Evolutionary conservation across 805 yeast species (phyloP).

Genomic region (Cyberlindnera bimundalis): DNA sequence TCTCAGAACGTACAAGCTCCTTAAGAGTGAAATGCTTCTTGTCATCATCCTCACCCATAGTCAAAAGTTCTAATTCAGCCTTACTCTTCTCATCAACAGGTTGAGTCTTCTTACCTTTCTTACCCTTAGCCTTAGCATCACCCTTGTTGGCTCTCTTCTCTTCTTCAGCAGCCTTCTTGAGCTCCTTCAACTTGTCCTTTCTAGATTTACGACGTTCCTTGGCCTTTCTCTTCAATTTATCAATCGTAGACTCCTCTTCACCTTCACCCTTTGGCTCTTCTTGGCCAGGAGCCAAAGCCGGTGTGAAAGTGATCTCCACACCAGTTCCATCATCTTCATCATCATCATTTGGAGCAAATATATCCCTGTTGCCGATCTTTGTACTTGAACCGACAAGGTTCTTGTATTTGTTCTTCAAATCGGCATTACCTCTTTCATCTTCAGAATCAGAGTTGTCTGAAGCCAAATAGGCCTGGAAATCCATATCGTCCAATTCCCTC

Average conservation of each 20-base stretch:
- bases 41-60: slow-evolving; percentile 43
- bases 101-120: slow-evolving; percentile 25
- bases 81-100: slow-evolving; percentile 39
- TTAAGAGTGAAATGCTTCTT: slow-evolving; percentile 71
- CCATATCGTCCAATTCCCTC: slow-evolving; percentile 86
- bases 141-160: slow-evolving; percentile 45
- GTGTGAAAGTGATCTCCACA: slow-evolving; percentile 94
- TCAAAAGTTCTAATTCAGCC: slow-evolving; percentile 71
- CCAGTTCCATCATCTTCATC: slow-evolving; percentile 56
- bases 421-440: slow-evolving; percentile 31
- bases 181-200: slow-evolving; percentile 67
- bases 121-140: slow-evolving; percentile 25
- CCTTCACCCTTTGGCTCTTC: slow-evolving; percentile 29
- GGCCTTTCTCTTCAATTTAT: slow-evolving; percentile 79
- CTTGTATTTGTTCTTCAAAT: slow-evolving; percentile 56
- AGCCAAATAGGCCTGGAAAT: slow-evolving; percentile 88
- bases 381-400: slow-evolving; percentile 46
- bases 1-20: slow-evolving; percentile 72
- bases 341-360: slow-evolving; percentile 25
- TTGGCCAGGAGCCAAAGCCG: slow-evolving; percentile 49
- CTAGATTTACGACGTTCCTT: slow-evolving; percentile 88
- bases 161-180: slow-evolving; percentile 48
- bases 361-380: slow-evolving; percentile 33
- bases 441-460: slow-evolving; percentile 63
- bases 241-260: slow-evolving; percentile 69